Conservation (phyloP, 2,329 filamentous ascomycete species). For the Metarhizium anisopliae region DNA sequence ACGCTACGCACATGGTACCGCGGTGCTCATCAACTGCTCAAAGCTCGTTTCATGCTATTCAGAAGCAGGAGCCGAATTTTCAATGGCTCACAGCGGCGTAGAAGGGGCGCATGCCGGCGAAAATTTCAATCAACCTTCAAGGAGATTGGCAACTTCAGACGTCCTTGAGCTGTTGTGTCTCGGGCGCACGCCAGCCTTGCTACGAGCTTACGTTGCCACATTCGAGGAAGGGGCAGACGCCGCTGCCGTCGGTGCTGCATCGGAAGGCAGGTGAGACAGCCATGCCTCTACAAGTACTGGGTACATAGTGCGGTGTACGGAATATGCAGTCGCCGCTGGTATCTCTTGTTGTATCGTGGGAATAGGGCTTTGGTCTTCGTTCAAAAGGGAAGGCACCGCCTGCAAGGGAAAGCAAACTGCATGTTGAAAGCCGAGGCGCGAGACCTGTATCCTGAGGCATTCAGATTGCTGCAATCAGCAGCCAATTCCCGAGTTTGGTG, state of each 20-base stretch:
- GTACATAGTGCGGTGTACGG: no score
- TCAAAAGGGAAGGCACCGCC: no score
- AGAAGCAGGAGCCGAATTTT: background rate
- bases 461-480: no score
- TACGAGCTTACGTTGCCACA: background rate
- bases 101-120: background rate
- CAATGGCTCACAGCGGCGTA: background rate
- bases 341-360: no score
- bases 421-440: no score
- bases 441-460: no score
- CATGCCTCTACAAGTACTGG: no score
- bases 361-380: no score
- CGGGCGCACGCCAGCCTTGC: background rate
- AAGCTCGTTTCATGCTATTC: background rate
- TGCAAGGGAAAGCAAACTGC: no score
- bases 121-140: background rate
- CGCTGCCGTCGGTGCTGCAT: background rate
- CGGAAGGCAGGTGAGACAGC: no score
- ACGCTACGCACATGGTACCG: background rate
- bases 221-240: background rate
- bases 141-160: background rate
- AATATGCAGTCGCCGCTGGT: no score
- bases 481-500: no score
- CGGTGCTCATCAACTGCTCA: background rate
- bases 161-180: background rate